Evolutionary conservation across 2,329 filamentous ascomycete genomes (phyloP).

Genomic region (Fusarium pseudoanthophilum): DNA sequence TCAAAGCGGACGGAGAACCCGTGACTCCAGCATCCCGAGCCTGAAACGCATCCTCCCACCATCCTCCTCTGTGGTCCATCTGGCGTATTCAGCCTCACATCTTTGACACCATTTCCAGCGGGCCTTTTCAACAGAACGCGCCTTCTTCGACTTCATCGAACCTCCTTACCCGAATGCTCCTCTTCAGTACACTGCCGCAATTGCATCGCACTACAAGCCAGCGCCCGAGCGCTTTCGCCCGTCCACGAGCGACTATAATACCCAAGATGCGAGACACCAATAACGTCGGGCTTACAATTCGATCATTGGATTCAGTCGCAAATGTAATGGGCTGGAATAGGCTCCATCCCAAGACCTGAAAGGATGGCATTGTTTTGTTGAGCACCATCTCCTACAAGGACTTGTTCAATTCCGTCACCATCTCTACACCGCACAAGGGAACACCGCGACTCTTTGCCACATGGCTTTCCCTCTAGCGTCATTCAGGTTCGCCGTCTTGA

Average conservation of each 20-base stretch:
- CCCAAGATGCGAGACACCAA: too few species aligned
- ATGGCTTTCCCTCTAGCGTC: fast-evolving
- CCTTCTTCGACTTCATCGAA: neutral
- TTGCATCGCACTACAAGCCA: neutral
- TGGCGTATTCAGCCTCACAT: neutral
- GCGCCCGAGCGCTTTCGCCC: fast-evolving
- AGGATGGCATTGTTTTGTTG: neutral
- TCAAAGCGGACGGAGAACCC: slow-evolving; percentile 6
- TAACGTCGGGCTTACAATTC: fast-evolving
- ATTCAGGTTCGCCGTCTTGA: neutral
- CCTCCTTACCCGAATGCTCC: neutral
- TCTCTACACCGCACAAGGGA: neutral
- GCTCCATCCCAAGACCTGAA: neutral
- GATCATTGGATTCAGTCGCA: fast-evolving
- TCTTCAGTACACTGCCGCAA: neutral
- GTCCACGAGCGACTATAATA: neutral
- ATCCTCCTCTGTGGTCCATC: neutral
- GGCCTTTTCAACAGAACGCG: fast-evolving
- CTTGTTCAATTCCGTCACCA: neutral
- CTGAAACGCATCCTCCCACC: neutral
- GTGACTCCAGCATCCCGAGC: neutral
- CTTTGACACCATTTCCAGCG: neutral
- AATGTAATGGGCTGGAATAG: too few species aligned
- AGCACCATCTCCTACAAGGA: neutral
- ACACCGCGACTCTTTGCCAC: neutral